A percentile compares a stretch with the other conserved stretches of the same genome.
These are phyloP conservation scores for Starmera amethionina DNA, from an alignment of 805 yeast genomes.

Conservation along the genomic window DNA sequence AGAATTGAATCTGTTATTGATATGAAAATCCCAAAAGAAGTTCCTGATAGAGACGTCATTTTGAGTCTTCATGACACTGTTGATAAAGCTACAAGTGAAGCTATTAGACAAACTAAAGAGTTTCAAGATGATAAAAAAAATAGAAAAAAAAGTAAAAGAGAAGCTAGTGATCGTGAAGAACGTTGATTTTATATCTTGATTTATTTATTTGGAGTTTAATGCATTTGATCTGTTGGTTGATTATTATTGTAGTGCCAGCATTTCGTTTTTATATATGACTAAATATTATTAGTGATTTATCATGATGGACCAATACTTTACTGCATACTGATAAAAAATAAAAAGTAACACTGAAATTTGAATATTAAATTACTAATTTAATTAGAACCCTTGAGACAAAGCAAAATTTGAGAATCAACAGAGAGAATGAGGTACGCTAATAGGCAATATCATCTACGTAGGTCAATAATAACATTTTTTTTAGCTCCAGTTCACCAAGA, in stretches of 20 bases:
- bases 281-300: no score
- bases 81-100: slow-evolving; percentile 86
- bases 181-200: not conserved
- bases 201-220: no score
- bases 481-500: slow-evolving; percentile 17
- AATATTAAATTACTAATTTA: no score
- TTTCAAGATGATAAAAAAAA: slow-evolving; percentile 16
- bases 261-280: no score
- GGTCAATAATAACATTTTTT: not conserved
- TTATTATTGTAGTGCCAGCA: no score
- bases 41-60: slow-evolving; percentile 68
- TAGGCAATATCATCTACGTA: not conserved
- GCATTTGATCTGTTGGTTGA: no score
- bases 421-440: not conserved
- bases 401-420: not conserved
- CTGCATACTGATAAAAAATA: no score
- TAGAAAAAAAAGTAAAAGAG: slow-evolving; percentile 3
- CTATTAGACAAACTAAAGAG: slow-evolving; percentile 40
- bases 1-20: slow-evolving; percentile 81
- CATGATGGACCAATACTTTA: no score
- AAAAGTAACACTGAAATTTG: no score
- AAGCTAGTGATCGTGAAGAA: slow-evolving; percentile 4
- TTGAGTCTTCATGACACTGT: slow-evolving; percentile 75
- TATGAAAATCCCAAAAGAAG: slow-evolving; percentile 79
- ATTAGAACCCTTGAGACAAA: not conserved